Conservation (phyloP, 768 basidiomycete species). For the Russula foetens region DNA sequence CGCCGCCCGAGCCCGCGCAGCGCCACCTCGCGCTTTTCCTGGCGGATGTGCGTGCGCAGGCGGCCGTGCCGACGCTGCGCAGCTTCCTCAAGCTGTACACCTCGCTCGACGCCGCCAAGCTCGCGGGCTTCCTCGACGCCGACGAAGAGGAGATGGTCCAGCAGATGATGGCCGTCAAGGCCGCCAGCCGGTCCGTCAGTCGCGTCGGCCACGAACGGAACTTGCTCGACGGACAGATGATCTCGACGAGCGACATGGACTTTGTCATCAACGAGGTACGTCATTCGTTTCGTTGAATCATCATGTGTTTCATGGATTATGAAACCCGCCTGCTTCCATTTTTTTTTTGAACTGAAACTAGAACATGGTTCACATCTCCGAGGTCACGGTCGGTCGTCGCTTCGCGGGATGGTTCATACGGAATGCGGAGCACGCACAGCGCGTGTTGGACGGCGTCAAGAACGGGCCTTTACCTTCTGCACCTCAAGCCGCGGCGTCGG, state of each 20-base stretch:
- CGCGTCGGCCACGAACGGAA: conserved; percentile 42
- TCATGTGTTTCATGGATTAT: conserved; percentile 2
- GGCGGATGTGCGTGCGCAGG: conserved; percentile 65
- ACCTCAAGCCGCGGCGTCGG: not conserved
- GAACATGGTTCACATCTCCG: conserved; percentile 96
- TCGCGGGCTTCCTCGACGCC: conserved; percentile 84
- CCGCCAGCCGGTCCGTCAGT: conserved; percentile 69
- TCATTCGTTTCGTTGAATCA: conserved; percentile 22
- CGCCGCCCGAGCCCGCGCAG: conserved; percentile 62
- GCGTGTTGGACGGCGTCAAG: conserved; percentile 74
- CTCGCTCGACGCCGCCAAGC: conserved; percentile 82
- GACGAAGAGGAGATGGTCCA: conserved; percentile 93
- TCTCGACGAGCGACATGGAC: conserved; percentile 88
- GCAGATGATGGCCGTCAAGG: conserved; percentile 96
- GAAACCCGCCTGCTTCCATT: too few species aligned
- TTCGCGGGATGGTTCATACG: conserved; percentile 98
- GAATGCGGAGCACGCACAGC: conserved; percentile 86
- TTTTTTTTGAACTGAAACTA: conserved; percentile 26
- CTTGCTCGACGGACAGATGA: conserved; percentile 77
- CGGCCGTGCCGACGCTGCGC: conserved; percentile 75
- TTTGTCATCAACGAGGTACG: conserved; percentile 90
- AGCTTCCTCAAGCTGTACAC: conserved; percentile 95
- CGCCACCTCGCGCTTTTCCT: conserved; percentile 84
- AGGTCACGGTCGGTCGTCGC: conserved; percentile 86
- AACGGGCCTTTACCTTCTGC: conserved; percentile 42